phyloP scores from a whole-genome alignment of 1,139 yeast genomes.

The Scheffersomyces titani region DNA sequence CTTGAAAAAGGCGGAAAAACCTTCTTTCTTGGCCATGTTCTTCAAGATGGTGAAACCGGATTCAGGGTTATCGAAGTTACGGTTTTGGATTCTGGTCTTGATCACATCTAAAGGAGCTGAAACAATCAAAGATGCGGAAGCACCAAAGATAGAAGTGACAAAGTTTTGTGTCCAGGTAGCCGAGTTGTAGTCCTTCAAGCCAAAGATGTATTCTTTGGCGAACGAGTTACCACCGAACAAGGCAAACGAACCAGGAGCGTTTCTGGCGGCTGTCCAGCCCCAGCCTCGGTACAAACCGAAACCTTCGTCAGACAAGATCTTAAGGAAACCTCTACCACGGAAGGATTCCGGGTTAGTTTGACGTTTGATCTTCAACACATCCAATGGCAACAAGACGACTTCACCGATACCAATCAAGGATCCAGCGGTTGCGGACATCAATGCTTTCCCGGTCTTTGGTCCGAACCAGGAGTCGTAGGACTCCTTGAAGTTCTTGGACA shows the following conservation, averaged over 20 bases:
- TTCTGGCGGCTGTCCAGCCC: slow-evolving; percentile 99
- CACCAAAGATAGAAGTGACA: slow-evolving; percentile 95
- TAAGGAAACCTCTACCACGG: slow-evolving; percentile 93
- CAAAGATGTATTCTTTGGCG: slow-evolving; percentile 93
- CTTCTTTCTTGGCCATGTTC: slow-evolving; percentile 91
- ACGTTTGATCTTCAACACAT: slow-evolving; percentile 95
- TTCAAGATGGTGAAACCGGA: slow-evolving; percentile 89
- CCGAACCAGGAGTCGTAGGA: slow-evolving; percentile 80
- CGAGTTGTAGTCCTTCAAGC: slow-evolving; percentile 77
- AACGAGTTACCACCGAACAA: slow-evolving; percentile 98
- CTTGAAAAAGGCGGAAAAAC: slow-evolving; percentile 88
- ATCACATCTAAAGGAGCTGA: slow-evolving; percentile 98
- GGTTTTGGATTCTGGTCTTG: slow-evolving; percentile 97
- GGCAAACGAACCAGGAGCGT: slow-evolving; percentile 98
- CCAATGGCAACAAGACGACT: slow-evolving; percentile 91
- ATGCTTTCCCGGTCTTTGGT: slow-evolving; percentile 92
- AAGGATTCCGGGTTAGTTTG: slow-evolving; percentile 99
- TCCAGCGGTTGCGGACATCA: slow-evolving; percentile 97
- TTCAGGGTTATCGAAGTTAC: slow-evolving; percentile 93
- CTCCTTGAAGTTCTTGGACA: slow-evolving; percentile 71
- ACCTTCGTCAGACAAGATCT: slow-evolving; percentile 88
- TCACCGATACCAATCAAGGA: slow-evolving; percentile 97
- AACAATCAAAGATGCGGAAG: slow-evolving; percentile 93
- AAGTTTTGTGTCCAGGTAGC: slow-evolving; percentile 97
- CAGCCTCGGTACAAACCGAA: slow-evolving; percentile 94